These are phyloP conservation scores for Tylopilus intermedius DNA, from an alignment of 768 basidiomycete species.

Conservation along the genomic window DNA sequence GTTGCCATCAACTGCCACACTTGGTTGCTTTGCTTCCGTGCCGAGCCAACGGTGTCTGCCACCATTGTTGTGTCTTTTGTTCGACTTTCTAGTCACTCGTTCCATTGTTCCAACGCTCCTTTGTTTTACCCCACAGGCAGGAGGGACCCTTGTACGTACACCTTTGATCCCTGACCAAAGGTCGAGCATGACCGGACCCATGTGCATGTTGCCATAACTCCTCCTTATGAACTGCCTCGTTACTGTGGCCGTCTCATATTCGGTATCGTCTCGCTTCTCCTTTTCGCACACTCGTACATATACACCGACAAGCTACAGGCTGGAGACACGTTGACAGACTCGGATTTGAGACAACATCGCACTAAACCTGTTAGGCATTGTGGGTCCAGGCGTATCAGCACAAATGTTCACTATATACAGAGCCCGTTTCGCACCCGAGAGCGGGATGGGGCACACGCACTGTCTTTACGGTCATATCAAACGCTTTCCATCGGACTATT, in stretches of 20 bases:
- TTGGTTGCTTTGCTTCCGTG: neutral
- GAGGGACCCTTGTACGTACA: neutral
- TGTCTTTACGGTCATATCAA: no score
- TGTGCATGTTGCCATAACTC: no score
- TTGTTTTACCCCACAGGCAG: constrained; percentile 13
- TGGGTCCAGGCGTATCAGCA: neutral
- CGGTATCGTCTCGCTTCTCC: no score
- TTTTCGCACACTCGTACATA: no score
- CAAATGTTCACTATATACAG: neutral
- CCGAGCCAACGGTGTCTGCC: neutral
- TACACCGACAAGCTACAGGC: no score
- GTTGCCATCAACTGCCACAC: constrained; percentile 1
- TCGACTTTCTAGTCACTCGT: constrained; percentile 9
- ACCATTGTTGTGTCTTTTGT: constrained; percentile 22
- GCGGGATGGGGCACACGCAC: no score
- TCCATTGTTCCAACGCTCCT: constrained; percentile 18
- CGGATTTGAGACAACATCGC: neutral
- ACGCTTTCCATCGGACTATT: neutral
- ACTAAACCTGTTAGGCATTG: no score
- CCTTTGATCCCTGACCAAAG: neutral
- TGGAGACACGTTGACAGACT: no score
- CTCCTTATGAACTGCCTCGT: no score
- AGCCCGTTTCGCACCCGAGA: neutral
- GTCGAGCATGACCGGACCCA: no score
- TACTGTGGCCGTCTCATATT: no score